These are phyloP conservation scores for Soucietia sequanensis DNA, from an alignment of 805 yeast species.

Conservation along the genomic window DNA sequence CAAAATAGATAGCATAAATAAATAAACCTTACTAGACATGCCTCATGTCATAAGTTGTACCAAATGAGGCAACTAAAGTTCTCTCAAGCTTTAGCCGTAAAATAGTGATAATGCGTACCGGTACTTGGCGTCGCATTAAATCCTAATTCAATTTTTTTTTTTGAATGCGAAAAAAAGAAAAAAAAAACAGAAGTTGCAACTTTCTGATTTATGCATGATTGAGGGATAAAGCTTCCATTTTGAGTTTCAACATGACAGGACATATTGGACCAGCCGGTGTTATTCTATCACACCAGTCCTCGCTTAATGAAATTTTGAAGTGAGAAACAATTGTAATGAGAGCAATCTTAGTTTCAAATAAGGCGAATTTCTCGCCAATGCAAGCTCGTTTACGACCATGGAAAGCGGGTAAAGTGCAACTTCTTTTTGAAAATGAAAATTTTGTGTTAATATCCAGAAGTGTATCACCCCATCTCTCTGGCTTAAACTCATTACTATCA, in stretches of 20 bases:
- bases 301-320: conserved; percentile 37
- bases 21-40: too few species aligned
- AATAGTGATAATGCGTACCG: too few species aligned
- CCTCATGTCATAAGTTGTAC: too few species aligned
- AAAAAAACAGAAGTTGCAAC: too few species aligned
- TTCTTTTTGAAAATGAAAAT: conserved; percentile 45
- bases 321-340: conserved; percentile 33
- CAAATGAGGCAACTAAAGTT: too few species aligned
- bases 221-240: too few species aligned
- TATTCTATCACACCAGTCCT: conserved; percentile 46
- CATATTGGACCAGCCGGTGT: conserved; percentile 62
- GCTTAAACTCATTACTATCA: conserved; percentile 42
- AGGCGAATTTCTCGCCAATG: conserved; percentile 57
- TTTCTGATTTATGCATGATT: too few species aligned
- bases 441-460: conserved; percentile 34
- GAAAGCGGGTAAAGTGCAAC: conserved; percentile 49
- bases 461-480: conserved; percentile 52
- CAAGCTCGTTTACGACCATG: conserved; percentile 64
- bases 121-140: too few species aligned
- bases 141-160: too few species aligned
- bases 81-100: too few species aligned
- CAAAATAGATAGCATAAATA: too few species aligned
- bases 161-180: too few species aligned
- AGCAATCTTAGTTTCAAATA: conserved; percentile 43
- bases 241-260: conserved; percentile 39